Evolutionary conservation across 2,329 filamentous ascomycete genomes (phyloP), one percentile per base, ranked within the genome.

Genomic region (Byssoonygena ceratinophila): DNA sequence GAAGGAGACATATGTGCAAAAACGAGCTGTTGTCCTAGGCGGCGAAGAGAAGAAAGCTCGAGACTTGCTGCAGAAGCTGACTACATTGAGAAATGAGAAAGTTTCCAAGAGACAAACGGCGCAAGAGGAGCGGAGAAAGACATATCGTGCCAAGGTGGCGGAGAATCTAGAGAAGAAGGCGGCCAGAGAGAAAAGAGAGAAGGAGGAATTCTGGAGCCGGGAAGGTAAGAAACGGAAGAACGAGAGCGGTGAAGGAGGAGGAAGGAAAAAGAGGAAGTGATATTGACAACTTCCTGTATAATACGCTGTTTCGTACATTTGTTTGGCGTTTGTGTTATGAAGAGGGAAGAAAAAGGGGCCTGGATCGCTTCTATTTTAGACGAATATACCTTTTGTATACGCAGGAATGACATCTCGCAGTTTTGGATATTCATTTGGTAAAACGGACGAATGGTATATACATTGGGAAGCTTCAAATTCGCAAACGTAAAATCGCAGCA

Each of bases 31-130:
- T n/a, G 81, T 94, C 22, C 71, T 87, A 14, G 77, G 84, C 11
- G 83, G 83, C 23, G 91, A 97, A 68, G 92, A 98, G 77, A 88
- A 85, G 76, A 85, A 84, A 68, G 89, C 89, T 3, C 77, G 92
- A 29, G 83, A 89, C 60, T 74, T 98, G 59, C 84, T 98, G 82
- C 86, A 94, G 73, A 92, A 96, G 76, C 79, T 98, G 49, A 85
- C 87, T 64, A 91, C 90, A 14, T 75, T 98, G 63, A 76, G 89
- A 59, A 95, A 94, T 64, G 92, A 97, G 64, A 92, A 94, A 68
- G 80, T 84, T 27, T 87, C 86, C 60, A 94, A 92, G 76, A 75
- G 92, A 43, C 71, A 81, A 20, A 83, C 76, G 53, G 91, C 91
- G 72, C 92, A 98, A 76, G 90, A 96, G 63, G 87, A 91, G 75